Conservation (phyloP, 2,329 filamentous ascomycete genomes). For the Ilyonectria destructans region DNA sequence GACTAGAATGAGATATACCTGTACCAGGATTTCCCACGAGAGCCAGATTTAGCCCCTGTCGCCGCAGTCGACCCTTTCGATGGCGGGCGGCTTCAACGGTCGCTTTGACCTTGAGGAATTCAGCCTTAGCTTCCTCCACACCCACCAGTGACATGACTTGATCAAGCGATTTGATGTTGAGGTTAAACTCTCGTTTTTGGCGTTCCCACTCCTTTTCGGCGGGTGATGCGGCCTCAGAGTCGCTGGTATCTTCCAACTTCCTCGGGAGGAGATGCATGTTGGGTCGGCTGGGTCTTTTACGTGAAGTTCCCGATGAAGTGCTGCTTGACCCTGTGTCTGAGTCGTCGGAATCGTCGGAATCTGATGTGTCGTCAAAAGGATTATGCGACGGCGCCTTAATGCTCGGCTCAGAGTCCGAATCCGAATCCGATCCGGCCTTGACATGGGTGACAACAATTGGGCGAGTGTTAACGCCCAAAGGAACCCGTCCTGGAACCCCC, state of each 20-base stretch:
- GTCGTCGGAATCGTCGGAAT: neutral
- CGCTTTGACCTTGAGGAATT: conserved; percentile 2
- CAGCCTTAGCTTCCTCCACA: neutral
- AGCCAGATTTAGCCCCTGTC: neutral
- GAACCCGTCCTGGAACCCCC: neutral
- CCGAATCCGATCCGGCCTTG: neutral
- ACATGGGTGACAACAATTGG: neutral
- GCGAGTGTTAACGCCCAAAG: neutral
- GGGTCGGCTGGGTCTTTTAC: neutral
- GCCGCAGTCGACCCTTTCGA: conserved; percentile 1
- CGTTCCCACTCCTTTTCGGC: neutral
- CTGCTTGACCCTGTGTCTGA: neutral
- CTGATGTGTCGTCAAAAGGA: neutral
- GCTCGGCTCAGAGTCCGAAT: neutral
- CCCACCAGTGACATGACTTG: conserved; percentile 3
- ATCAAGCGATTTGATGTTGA: neutral
- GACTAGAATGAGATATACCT: neutral
- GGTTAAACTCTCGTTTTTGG: neutral
- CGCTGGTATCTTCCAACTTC: neutral
- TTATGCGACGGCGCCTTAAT: neutral
- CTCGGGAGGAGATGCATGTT: neutral
- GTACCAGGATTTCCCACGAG: neutral
- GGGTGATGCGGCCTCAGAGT: neutral
- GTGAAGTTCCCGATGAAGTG: neutral
- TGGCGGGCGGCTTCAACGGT: neutral